phyloP scores from a whole-genome alignment of 352 stramenopile species.

The Phytophthora brassicae region DNA sequence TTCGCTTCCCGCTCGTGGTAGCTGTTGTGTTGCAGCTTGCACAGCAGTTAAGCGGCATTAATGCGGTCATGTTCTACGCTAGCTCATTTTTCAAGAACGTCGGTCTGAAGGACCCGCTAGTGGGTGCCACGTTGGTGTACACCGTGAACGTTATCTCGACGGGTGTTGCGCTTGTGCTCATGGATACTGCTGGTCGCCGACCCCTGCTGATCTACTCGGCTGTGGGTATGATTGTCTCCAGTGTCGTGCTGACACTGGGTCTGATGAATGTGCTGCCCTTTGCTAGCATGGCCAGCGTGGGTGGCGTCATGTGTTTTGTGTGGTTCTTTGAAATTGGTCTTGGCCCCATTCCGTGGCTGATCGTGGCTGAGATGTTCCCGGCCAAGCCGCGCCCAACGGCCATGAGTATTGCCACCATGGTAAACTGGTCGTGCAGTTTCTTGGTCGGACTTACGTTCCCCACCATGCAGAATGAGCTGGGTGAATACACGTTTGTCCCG shows the following conservation, averaged over 20 bases:
- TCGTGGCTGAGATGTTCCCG: constrained; percentile 97
- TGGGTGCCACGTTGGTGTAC: constrained; percentile 63
- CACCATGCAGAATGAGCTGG: constrained; percentile 84
- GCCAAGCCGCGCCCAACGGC: constrained; percentile 90
- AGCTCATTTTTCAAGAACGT: constrained; percentile 80
- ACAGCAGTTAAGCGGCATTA: constrained; percentile 77
- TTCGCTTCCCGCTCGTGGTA: constrained; percentile 64
- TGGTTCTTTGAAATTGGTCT: constrained; percentile 75
- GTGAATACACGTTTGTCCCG: constrained; percentile 89
- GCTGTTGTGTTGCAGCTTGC: constrained; percentile 64
- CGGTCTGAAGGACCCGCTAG: constrained; percentile 62
- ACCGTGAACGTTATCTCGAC: constrained; percentile 76
- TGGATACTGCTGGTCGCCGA: constrained; percentile 71
- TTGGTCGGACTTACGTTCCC: constrained; percentile 94
- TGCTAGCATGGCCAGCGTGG: constrained; percentile 56
- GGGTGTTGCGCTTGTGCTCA: constrained; percentile 67
- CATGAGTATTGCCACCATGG: constrained; percentile 91
- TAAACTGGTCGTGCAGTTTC: constrained; percentile 97
- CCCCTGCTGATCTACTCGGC: constrained; percentile 74
- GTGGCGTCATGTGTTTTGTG: constrained; percentile 75
- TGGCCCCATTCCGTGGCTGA: constrained; percentile 95
- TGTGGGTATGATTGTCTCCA: constrained; percentile 69
- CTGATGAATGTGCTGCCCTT: constrained; percentile 69
- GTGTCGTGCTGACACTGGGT: constrained; percentile 63
- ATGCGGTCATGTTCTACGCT: constrained; percentile 82